These are phyloP conservation scores for Datura wrightii DNA, from an alignment of 257 asterid species.

Conservation along the genomic window DNA sequence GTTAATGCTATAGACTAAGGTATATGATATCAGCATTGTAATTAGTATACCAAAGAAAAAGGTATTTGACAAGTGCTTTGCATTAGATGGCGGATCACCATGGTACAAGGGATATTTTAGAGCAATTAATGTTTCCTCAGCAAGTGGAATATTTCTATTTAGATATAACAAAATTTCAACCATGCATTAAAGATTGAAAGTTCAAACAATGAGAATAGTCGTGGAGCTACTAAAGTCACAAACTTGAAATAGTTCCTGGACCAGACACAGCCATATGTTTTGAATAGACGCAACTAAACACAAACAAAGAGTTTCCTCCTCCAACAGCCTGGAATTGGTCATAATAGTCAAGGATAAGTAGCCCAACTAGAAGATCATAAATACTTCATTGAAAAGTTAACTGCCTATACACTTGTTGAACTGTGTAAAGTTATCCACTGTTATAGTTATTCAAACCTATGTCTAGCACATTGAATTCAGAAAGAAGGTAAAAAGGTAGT, in stretches of 20 bases:
- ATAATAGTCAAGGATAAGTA: neutral
- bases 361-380: neutral
- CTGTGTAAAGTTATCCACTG: neutral
- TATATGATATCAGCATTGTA: neutral
- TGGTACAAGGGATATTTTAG: neutral
- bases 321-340: neutral
- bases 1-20: neutral
- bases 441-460: neutral
- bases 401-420: neutral
- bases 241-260: neutral
- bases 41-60: neutral
- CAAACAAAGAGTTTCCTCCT: neutral
- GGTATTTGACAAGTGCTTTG: neutral
- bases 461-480: neutral
- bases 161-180: neutral
- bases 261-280: neutral
- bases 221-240: neutral
- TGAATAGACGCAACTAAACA: neutral
- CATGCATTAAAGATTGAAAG: neutral
- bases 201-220: neutral
- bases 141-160: neutral
- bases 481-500: neutral
- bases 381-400: neutral
- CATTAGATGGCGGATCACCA: neutral
- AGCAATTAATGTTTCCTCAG: neutral